Base-by-base conservation (phyloP, 2,329 filamentous ascomycete genomes). In the Nannizziopsis arthrosporioides region DNA sequence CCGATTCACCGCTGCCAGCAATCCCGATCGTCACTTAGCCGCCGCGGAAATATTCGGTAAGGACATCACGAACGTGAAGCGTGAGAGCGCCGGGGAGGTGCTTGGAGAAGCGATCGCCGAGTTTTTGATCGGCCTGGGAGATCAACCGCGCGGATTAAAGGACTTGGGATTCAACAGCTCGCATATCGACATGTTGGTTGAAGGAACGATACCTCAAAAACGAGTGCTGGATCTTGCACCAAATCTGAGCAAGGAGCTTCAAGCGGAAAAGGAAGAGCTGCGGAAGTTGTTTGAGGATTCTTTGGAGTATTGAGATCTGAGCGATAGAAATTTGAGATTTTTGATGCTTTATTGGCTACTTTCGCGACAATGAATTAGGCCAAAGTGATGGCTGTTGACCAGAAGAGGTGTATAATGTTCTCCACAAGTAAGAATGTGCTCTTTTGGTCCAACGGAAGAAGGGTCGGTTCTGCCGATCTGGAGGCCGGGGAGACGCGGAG, bases 191-290 rank as follows among this genome's bases (percentile, higher is more conserved):
- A 78, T 73, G 8, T 70, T 98, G 53, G 88, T 98, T 1, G 90
- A 96, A 66, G 93, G 92, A 1, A 98, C 92, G 0, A 81, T 98
- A 53, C 92, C 92, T 4, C 92, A 98, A 70, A 80, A 80, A 48
- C 74, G 92, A 55, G 93, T 98, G 48, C 65, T 98, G 60, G 92
- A 89, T 82, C 69, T 98, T 53, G 92, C 92, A 27, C 93, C 92
- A 0, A 88, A 78, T 19, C 65, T 98, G 58, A 79, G 77, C 35
- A 76, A 75, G 55, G 83, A 88, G 60, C 64, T 85, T 41, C 73
- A 81, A 58, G 71, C 73, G 42, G 84, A 90, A 65, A 80, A 76
- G 63, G 82, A 85, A 48, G 82, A 89, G 66, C 65, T 92, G 58
- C 74, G 79, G 53, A 65, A 61, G 9, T 61, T 92, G 54, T 85